Conservation (phyloP, 495 filamentous ascomycete genomes). For the Neurospora cerealis region DNA sequence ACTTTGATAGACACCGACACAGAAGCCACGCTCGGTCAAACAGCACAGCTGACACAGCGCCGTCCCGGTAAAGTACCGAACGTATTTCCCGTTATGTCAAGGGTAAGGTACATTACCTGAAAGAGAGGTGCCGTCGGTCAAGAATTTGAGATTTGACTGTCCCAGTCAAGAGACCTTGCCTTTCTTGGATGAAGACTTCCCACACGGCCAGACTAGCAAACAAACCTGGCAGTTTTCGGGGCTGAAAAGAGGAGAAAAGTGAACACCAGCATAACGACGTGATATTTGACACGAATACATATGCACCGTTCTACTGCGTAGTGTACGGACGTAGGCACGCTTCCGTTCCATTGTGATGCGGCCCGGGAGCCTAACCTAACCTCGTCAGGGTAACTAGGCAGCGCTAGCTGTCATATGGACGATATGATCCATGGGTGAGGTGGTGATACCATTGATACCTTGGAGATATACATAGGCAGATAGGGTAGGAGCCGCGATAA, state of each 20-base stretch:
- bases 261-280: background rate
- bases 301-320: background rate
- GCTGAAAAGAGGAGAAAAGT: background rate
- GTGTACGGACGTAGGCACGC: background rate
- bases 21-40: background rate
- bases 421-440: background rate
- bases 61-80: background rate
- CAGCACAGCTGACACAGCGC: background rate
- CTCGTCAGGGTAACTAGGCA: background rate
- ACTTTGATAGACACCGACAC: background rate
- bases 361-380: background rate
- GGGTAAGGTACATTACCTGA: background rate
- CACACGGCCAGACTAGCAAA: background rate
- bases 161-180: background rate
- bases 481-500: background rate
- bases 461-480: background rate
- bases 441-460: background rate
- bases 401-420: background rate
- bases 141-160: background rate
- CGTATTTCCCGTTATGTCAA: background rate
- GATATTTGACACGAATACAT: background rate
- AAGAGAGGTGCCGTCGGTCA: background rate
- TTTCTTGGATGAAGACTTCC: background rate
- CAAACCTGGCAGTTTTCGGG: background rate
- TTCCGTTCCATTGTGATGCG: background rate